Conservation (phyloP, 2,329 filamentous ascomycete genomes). For the Neocucurbitaria cava region DNA sequence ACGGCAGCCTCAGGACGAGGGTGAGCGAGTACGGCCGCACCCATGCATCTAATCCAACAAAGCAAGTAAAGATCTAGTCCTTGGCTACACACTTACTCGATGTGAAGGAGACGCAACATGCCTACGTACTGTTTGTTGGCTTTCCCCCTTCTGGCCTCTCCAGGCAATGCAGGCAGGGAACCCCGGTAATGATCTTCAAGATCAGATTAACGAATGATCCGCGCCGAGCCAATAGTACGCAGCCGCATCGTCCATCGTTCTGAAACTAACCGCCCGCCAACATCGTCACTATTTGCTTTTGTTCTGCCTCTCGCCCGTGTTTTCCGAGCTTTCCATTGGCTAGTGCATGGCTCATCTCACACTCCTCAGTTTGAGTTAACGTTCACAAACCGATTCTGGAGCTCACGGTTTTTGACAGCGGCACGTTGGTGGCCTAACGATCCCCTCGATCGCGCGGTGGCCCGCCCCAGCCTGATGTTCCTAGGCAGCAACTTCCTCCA, state of each 20-base stretch:
- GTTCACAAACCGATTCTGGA: constrained; percentile 14
- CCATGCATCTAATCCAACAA: constrained; percentile 1
- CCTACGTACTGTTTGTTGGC: constrained; percentile 6
- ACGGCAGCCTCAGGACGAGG: constrained; percentile 18
- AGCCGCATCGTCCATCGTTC: constrained; percentile 21
- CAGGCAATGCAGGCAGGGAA: constrained; percentile 27
- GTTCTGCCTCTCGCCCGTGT: constrained; percentile 21
- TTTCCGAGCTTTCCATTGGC: constrained; percentile 18
- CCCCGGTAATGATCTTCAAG: constrained; percentile 35
- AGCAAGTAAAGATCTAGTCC: neutral
- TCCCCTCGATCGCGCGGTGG: constrained; percentile 22
- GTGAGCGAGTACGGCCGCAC: constrained; percentile 20
- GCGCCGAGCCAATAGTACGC: constrained; percentile 37
- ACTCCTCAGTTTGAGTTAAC: constrained; percentile 14
- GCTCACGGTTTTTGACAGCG: constrained; percentile 35
- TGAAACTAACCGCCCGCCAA: constrained; percentile 37
- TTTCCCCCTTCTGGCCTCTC: constrained; percentile 10
- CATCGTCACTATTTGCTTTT: constrained; percentile 23
- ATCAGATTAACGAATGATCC: constrained; percentile 47
- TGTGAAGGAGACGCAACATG: neutral
- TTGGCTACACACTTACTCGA: neutral
- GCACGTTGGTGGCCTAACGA: constrained; percentile 29
- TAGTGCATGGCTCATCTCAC: constrained; percentile 17
- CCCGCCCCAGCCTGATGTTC: constrained; percentile 17
- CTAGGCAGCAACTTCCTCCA: neutral